Percentiles rank a stretch among this genome's conserved stretches.
Conservation (phyloP, 441 rosid genomes). For the Pelargonium fulgidum region DNA sequence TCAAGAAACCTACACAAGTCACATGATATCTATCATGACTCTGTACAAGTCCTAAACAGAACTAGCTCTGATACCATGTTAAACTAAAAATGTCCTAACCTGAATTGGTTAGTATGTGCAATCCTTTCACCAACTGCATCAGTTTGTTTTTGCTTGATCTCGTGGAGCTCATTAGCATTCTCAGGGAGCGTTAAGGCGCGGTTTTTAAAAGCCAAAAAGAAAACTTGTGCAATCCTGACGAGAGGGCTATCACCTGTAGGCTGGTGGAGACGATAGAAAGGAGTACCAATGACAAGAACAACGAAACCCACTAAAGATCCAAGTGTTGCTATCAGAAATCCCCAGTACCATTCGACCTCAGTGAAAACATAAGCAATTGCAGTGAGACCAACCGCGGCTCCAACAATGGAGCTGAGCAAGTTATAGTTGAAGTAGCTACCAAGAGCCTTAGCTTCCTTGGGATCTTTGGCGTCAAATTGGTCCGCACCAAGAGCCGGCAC, state of each 20-base stretch:
- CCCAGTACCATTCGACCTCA: constrained; percentile 37
- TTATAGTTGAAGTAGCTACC: constrained; percentile 44
- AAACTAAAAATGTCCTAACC: no score
- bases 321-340: constrained; percentile 34
- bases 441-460: constrained; percentile 33
- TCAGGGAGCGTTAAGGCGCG: constrained; percentile 32
- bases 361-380: constrained; percentile 37
- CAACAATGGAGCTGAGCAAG: constrained; percentile 27
- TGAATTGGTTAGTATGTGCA: constrained; percentile 41
- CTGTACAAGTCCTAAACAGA: no score
- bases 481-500: constrained; percentile 48
- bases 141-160: constrained; percentile 27
- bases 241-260: constrained; percentile 33
- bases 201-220: constrained; percentile 33
- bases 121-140: constrained; percentile 20
- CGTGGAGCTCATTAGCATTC: constrained; percentile 29
- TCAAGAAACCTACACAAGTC: constrained; percentile 35
- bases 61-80: no score
- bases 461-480: constrained; percentile 43
- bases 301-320: constrained; percentile 28
- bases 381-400: constrained; percentile 43
- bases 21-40: not conserved
- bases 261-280: constrained; percentile 30
- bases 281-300: constrained; percentile 37
- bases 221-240: constrained; percentile 31